Conservation (phyloP, 2,329 filamentous ascomycete genomes). For the Penicillium brevicompactum region DNA sequence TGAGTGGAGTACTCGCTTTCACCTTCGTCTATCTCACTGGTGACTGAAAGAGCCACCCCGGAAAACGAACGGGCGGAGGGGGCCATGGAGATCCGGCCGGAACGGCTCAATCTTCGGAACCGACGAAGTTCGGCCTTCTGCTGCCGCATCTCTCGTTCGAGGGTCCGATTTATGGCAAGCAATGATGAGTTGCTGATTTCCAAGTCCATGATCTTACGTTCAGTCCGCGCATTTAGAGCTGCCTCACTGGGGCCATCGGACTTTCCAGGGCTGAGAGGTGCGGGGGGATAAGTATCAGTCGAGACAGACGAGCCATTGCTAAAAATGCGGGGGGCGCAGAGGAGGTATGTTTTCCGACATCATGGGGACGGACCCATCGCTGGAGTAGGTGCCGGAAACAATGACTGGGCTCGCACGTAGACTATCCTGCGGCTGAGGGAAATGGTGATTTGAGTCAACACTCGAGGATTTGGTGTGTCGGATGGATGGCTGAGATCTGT, state of each 20-base stretch:
- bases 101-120: constrained; percentile 80
- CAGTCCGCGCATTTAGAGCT: constrained; percentile 83
- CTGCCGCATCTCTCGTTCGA: constrained; percentile 88
- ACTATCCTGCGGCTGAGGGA: constrained; percentile 19
- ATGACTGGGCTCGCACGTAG: constrained; percentile 37
- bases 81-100: constrained; percentile 70
- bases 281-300: constrained; percentile 43
- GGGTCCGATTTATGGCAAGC: constrained; percentile 88
- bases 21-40: constrained; percentile 46
- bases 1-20: constrained; percentile 31
- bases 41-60: constrained; percentile 48
- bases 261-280: constrained; percentile 58
- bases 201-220: constrained; percentile 92
- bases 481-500: constrained; percentile 18
- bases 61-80: constrained; percentile 51
- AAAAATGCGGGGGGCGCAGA: constrained; percentile 33
- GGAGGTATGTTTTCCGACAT: constrained; percentile 31
- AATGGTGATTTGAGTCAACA: constrained; percentile 31
- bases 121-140: constrained; percentile 86
- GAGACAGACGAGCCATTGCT: constrained; percentile 37
- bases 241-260: constrained; percentile 60
- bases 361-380: constrained; percentile 20
- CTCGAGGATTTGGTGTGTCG: constrained; percentile 38
- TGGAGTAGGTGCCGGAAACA: constrained; percentile 27
- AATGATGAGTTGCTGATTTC: constrained; percentile 96